phyloP scores from a whole-genome alignment of 1,284 basidiomycete genomes.

The Boletus semigastroideus region DNA sequence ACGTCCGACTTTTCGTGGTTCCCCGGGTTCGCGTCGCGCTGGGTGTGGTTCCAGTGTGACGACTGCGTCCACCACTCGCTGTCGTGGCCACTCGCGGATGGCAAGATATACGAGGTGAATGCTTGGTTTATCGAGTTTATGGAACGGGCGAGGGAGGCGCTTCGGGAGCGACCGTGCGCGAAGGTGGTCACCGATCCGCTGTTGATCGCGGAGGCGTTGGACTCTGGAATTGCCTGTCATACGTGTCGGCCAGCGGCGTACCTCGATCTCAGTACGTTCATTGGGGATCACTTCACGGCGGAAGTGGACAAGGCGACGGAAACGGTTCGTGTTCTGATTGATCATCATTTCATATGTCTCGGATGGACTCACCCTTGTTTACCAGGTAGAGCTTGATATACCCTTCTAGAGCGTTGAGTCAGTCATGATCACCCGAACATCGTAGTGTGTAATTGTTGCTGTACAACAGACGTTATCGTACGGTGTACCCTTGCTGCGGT shows the following conservation, averaged over 20 bases:
- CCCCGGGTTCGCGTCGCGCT: constrained; percentile 36
- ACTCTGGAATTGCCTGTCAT: constrained; percentile 24
- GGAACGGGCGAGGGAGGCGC: constrained; percentile 31
- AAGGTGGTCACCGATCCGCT: constrained; percentile 33
- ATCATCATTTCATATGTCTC: constrained; percentile 7
- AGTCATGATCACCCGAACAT: too few species aligned
- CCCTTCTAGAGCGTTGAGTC: constrained; percentile 26
- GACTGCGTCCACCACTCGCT: constrained; percentile 34
- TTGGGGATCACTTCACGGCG: constrained; percentile 29
- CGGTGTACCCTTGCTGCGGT: too few species aligned
- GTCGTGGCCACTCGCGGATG: constrained; percentile 35
- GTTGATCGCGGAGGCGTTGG: constrained; percentile 31
- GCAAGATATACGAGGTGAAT: constrained; percentile 36
- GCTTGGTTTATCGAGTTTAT: constrained; percentile 36
- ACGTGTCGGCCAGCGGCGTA: constrained; percentile 33
- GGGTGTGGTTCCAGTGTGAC: constrained; percentile 38
- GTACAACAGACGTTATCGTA: too few species aligned
- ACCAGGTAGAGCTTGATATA: constrained; percentile 36
- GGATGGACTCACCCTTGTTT: constrained; percentile 6
- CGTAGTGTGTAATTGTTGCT: too few species aligned
- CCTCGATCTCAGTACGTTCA: constrained; percentile 32
- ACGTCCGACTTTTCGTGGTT: constrained; percentile 39
- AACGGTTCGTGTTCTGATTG: constrained; percentile 20
- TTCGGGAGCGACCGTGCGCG: constrained; percentile 32
- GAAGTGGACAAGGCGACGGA: constrained; percentile 33